phyloP scores from a whole-genome alignment of 805 yeast species.

The Ogataea methylovora region DNA sequence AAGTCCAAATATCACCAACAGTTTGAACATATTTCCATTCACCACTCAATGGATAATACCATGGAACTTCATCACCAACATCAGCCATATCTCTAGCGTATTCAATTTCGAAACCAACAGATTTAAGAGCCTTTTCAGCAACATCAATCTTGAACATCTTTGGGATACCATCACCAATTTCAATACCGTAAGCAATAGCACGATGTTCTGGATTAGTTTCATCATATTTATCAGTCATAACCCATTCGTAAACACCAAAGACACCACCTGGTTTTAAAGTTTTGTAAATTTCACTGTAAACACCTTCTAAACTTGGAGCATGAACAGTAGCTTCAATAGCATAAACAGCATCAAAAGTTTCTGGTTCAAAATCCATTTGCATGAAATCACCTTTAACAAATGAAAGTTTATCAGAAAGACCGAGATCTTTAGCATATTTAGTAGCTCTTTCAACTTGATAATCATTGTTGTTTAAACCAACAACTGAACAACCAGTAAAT shows the following conservation, averaged over 20 bases:
- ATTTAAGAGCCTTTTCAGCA: conserved; percentile 79
- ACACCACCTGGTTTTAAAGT: conserved; percentile 97
- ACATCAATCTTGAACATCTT: conserved; percentile 85
- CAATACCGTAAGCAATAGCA: conserved; percentile 93
- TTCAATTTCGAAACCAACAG: conserved; percentile 80
- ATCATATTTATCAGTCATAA: conserved; percentile 91
- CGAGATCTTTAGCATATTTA: conserved; percentile 60
- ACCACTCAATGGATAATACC: conserved; percentile 97
- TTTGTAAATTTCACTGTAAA: conserved; percentile 87
- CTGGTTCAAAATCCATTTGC: conserved; percentile 95
- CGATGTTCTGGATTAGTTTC: conserved; percentile 84
- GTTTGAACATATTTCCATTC: conserved; percentile 85
- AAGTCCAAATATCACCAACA: conserved; percentile 69
- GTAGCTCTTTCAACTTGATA: conserved; percentile 92
- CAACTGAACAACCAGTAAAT: conserved; percentile 79
- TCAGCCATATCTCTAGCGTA: conserved; percentile 80
- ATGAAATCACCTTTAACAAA: conserved; percentile 97
- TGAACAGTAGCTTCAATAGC: conserved; percentile 99
- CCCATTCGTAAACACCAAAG: conserved; percentile 99
- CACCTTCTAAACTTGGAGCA: conserved; percentile 95
- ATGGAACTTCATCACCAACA: conserved; percentile 75
- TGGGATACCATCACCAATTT: conserved; percentile 98
- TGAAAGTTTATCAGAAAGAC: conserved; percentile 64
- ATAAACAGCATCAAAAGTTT: conserved; percentile 90
- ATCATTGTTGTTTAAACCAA: conserved; percentile 94